Conservation (phyloP, 352 stramenopile species). For the Pythium aristosporum region DNA sequence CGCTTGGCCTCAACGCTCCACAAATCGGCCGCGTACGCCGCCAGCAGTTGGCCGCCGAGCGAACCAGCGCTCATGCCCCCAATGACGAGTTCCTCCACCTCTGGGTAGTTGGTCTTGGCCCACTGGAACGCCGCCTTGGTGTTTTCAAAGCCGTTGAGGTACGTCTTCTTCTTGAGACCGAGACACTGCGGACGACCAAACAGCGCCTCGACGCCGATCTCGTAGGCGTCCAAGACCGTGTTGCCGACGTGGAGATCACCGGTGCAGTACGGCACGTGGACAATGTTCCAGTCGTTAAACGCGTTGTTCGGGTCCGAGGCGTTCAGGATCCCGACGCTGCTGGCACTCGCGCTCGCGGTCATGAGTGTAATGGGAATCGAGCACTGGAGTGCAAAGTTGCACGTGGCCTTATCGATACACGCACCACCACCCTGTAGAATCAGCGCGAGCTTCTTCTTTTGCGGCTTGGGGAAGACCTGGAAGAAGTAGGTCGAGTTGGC, state of each 20-base stretch:
- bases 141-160: constrained; percentile 27
- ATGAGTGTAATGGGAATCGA: constrained; percentile 41
- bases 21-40: constrained; percentile 39
- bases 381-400: constrained; percentile 61
- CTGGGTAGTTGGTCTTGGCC: constrained; percentile 24
- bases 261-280: constrained; percentile 73
- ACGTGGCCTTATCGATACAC: constrained; percentile 56
- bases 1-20: constrained; percentile 47
- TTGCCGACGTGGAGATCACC: constrained; percentile 61
- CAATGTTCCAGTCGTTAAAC: constrained; percentile 72
- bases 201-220: constrained; percentile 23
- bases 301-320: constrained; percentile 48
- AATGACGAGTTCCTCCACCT: constrained; percentile 21
- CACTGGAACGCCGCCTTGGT: constrained; percentile 18
- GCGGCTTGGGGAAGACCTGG: constrained; percentile 54
- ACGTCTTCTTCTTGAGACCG: constrained; percentile 38
- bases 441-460: constrained; percentile 52
- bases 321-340: constrained; percentile 51
- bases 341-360: constrained; percentile 32
- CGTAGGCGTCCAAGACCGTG: constrained; percentile 29
- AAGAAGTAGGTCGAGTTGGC: constrained; percentile 58
- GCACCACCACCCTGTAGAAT: constrained; percentile 62
- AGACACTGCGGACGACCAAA: constrained; percentile 46
- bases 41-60: constrained; percentile 47
- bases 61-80: constrained; percentile 33